Base-by-base conservation (phyloP, 2,329 filamentous ascomycete genomes). In the Claviceps pazoutovae region DNA sequence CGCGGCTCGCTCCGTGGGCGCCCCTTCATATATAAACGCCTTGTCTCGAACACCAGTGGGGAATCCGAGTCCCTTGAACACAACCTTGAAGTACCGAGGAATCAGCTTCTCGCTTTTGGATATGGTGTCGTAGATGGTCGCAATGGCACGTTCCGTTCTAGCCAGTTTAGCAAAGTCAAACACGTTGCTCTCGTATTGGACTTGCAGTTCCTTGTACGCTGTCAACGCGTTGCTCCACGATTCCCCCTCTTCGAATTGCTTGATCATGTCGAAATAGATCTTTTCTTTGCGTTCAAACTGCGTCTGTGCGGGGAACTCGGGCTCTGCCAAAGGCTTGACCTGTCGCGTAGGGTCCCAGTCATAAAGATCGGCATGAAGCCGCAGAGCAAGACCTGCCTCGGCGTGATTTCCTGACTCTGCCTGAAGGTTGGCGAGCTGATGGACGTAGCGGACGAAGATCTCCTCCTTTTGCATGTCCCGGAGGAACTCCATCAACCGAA, bases 401-500 rank as follows among this genome's bases (percentile, higher is more conserved):
- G 88, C 86, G 56, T 83, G 80, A 60, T 95, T 93, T 53, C 84
- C 76, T 4, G 85, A 78, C 42, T 83, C 79, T 8, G 79, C 76
- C 65, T 97, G 91, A 13, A 93, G 73, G 41, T 81, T 73, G 2
- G 89, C 87, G 19, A 97, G 76, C 66, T 96, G 89, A 63, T 97
- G 91, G 14, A 97, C 90, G 61, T 97, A 96, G 57, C 89, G 84
- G 57, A 95, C 86, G 66, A 95, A 97, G 53, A 96, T 95, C 61
- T 96, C 90, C 64, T 95, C 89, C 62, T 95, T 95, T 58, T 94
- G 87, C 84, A 96, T 95, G 63, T 96, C 89, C 57, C 89, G 86
- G 59, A 97, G 76, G 68, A 96, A 97, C 59, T 96, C 88, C 90
- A 97, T 96, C 26, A 97, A 73, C 52, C 88, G 82, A 49, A 97